Evolutionary conservation across 352 stramenopile genomes (phyloP), one percentile per base, ranked within the genome.

Genomic region (Hyaloperonospora brassicae): DNA sequence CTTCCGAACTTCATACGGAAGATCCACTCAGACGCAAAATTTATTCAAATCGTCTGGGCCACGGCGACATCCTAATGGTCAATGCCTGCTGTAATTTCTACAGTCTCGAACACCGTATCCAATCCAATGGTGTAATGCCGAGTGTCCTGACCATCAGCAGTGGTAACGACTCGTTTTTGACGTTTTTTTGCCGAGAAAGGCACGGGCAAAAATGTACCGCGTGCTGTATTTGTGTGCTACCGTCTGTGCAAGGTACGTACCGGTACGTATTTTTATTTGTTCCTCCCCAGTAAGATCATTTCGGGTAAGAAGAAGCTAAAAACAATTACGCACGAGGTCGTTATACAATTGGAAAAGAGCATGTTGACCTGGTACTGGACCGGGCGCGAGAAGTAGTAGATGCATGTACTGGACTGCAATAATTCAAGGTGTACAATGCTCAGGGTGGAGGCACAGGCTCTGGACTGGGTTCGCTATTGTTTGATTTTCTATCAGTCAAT

Each of bases 281-380:
- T 98, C 77, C 95, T 98, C 70, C 96, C 96, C 8, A 95, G 98
- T 63, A 93, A 98, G 72, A 97, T 98, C 70, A 98, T 99, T 69
- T 96, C 84, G 48, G 96, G 96, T 70, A 98, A 99, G 94, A 98
- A 66, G 93, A 97, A 68, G 93, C 92, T 0, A 82, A 79, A 22
- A 95, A 95, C 75, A 95, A 89, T 65, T 88, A 86, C 43, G 94
- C 94, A 50, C 90, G 91, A 71, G 93, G 93, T 55, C 92, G 98
- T 74, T 93, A 93, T 73, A 93, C 81, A 42, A 90, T 90, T 59
- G 79, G 88, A 40, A 96, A 98, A 86, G 95, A 98, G 38, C 27
- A 97, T 52, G 90, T 98, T 14, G 96, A 99, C 71, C 60, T 94
- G 17, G 93, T 98, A 47, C 84, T 99, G 51, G 96, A 99, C 71